Base-by-base conservation (phyloP, 768 basidiomycete species). In the Suillus bovinus region DNA sequence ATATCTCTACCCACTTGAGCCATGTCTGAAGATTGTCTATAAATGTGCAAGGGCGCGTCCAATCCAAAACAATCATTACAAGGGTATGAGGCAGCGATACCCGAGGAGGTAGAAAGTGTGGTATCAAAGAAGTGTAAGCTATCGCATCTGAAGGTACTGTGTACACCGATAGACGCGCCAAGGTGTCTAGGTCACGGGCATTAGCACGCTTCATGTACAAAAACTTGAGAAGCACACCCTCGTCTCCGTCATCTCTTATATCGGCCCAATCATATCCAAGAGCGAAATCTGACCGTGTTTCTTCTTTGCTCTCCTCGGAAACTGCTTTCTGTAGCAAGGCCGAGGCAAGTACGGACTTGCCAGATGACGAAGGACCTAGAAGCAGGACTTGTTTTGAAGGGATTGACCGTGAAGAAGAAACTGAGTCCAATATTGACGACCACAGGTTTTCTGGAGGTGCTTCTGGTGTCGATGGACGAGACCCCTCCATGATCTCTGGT, bases 31-130 rank as follows among this genome's bases (percentile, higher is more conserved):
- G 77, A 69, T 98, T 90, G 16, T 90, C 85, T 2, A 97, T 78
- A 73, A 99, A 99, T 1, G 88, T 85, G 87, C 93, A 96, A 1
- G 96, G 96, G 66, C 85, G 85, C 67, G 94, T 96, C 96, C 97
- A 99, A 74, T 99, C 96, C 11, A 99, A 78, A 0, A 89, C 86
- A 67, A 99, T 90, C 69, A 97, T 77, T 50, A 94, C 86, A 34
- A 93, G 79, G 0, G 90, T 89, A 65, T 93, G 88, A 3, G 84
- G 82, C 14, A 93, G 75, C 7, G 85, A 78, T 33, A 82, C 78
- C 61, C 85, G 81, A 1, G 93, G 88, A 1, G 92, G 91, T 29
- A 95, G 75, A 66, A 94, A 92, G 63, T 89, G 85, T 0, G 93
- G 92, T 0, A 96, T 68, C 34, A 96, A 75, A 14, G 86, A 76